These are phyloP conservation scores for Aspergillus fructus DNA, from an alignment of 2,329 filamentous ascomycete species.

Conservation along the genomic window DNA sequence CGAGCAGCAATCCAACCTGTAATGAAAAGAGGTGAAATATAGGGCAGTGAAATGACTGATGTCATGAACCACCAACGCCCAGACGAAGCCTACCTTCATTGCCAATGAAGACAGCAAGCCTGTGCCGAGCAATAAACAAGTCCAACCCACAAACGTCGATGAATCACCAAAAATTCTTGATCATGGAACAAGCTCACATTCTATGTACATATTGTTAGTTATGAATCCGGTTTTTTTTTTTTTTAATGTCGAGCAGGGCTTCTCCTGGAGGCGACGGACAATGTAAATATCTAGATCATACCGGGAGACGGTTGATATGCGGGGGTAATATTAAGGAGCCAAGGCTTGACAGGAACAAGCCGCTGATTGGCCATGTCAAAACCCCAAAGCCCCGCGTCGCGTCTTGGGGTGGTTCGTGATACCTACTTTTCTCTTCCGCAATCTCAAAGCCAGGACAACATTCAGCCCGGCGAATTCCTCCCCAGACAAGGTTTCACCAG, in stretches of 20 bases:
- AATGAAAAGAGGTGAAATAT: not conserved
- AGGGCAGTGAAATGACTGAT: not conserved
- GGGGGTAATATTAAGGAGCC: no score
- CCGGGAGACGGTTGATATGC: no score
- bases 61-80: not conserved
- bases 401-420: not conserved
- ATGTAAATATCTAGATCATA: no score
- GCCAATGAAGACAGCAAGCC: not conserved
- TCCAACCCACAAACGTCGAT: not conserved
- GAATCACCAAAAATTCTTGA: not conserved
- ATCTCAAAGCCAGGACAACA: not conserved
- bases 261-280: no score
- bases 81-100: not conserved
- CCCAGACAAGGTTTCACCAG: not conserved
- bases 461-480: not conserved
- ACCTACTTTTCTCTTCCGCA: not conserved
- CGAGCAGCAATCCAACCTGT: not conserved
- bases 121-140: not conserved
- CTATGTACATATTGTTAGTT: not conserved
- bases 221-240: not conserved
- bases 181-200: not conserved
- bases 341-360: not conserved
- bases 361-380: constrained; percentile 2
- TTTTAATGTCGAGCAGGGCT: no score
- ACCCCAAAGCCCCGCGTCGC: constrained; percentile 4